These are phyloP conservation scores for Phellopilus nigrolimitatus DNA, from an alignment of 1,284 basidiomycete genomes.

Conservation along the genomic window DNA sequence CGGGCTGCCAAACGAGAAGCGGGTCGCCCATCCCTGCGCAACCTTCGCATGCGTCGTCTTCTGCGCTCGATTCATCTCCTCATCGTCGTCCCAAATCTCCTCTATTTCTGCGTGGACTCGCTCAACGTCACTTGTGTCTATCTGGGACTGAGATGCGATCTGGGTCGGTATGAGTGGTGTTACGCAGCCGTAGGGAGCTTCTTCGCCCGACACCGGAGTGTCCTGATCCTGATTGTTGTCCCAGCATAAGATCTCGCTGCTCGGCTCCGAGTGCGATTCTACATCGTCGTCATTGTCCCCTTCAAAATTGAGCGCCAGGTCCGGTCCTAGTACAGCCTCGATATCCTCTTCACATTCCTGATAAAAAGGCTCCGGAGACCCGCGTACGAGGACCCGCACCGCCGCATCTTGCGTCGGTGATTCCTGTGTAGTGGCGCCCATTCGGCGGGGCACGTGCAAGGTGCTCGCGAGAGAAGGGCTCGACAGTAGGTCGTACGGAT, in stretches of 20 bases:
- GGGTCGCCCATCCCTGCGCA: neutral
- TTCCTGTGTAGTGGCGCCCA: neutral
- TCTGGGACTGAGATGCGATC: neutral
- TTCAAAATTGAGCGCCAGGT: constrained; percentile 13
- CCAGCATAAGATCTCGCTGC: constrained; percentile 18
- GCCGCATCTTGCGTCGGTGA: constrained; percentile 1
- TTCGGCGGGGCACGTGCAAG: neutral
- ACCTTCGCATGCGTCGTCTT: neutral
- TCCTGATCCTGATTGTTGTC: constrained; percentile 7
- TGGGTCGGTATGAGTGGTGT: neutral
- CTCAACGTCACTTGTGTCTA: neutral
- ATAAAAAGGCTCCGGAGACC: constrained; percentile 16
- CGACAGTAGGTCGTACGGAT: neutral
- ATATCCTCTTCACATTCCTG: constrained; percentile 1
- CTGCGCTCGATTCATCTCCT: neutral
- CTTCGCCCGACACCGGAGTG: neutral
- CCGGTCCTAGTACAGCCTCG: constrained; percentile 12
- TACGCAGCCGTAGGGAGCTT: neutral
- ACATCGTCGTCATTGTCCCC: constrained; percentile 8
- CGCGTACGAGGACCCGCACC: constrained; percentile 15
- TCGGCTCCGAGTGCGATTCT: neutral
- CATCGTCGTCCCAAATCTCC: neutral
- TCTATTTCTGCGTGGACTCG: neutral
- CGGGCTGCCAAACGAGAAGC: neutral
- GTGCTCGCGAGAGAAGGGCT: neutral